Conservation (phyloP, 331 rosid genomes). For the Malus hybrid region DNA sequence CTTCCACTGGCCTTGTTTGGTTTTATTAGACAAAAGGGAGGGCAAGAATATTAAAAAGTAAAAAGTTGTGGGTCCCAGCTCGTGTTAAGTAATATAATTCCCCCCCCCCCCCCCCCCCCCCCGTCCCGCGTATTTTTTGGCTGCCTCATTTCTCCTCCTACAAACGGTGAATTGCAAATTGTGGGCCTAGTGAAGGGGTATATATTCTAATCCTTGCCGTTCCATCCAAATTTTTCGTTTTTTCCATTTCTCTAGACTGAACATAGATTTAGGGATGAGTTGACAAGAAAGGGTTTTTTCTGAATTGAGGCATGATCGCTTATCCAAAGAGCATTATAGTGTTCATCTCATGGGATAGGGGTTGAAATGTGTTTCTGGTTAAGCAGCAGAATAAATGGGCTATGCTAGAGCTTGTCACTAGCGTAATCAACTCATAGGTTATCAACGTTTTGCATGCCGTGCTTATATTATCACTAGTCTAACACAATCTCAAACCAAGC, state of each 20-base stretch:
- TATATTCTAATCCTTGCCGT: background rate
- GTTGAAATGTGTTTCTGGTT: background rate
- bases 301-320: background rate
- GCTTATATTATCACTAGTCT: background rate
- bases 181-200: background rate
- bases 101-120: background rate
- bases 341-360: background rate
- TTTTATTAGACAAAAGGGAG: conserved; percentile 1
- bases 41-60: background rate
- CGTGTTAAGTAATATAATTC: background rate
- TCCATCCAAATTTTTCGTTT: background rate
- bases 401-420: background rate
- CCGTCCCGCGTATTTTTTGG: too few species aligned
- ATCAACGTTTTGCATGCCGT: background rate
- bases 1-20: background rate
- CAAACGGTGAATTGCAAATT: background rate
- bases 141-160: background rate
- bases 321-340: background rate
- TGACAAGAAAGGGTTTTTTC: background rate
- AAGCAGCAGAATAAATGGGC: background rate
- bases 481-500: background rate
- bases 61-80: background rate
- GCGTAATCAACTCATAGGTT: background rate
- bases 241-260: background rate
- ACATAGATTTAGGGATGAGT: background rate